phyloP scores from a whole-genome alignment of 1,284 basidiomycete genomes.

The Xanthoconium separans region DNA sequence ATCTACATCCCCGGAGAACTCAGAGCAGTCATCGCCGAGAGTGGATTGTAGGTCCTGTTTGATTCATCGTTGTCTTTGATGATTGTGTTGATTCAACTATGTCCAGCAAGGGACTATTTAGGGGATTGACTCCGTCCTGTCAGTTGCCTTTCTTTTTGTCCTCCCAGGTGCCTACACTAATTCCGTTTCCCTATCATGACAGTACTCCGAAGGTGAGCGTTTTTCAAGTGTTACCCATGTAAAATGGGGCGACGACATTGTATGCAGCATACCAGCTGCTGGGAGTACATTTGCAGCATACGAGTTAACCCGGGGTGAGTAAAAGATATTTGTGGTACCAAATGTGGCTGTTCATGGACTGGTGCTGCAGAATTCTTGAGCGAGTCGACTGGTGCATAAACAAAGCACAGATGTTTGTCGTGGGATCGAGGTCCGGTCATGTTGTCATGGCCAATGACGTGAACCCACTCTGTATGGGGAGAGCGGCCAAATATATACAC shows the following conservation, averaged over 20 bases:
- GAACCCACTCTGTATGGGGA: no score
- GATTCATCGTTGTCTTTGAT: not conserved
- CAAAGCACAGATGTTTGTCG: no score
- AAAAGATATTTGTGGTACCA: not conserved
- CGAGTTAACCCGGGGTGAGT: conserved; percentile 57
- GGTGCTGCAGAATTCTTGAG: conserved; percentile 1
- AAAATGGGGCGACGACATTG: not conserved
- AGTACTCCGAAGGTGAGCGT: conserved; percentile 20
- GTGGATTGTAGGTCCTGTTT: conserved; percentile 64
- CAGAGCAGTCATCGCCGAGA: conserved; percentile 65
- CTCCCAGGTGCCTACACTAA: not conserved
- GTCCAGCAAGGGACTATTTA: conserved; percentile 64
- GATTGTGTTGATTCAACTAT: conserved; percentile 4
- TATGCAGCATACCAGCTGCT: conserved; percentile 81
- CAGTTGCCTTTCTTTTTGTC: conserved; percentile 24
- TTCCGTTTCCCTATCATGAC: not conserved
- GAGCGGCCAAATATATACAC: no score
- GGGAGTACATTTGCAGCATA: conserved; percentile 92
- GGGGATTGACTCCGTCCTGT: conserved; percentile 72
- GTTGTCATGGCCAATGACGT: no score
- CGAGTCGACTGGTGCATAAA: conserved; percentile 1
- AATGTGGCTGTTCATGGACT: not conserved
- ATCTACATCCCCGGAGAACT: conserved; percentile 82
- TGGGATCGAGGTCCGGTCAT: no score
- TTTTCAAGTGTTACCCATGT: not conserved